Evolutionary conservation across 208 protist species (phyloP), one percentile per base, ranked within the genome.

Genomic region (Trypanosoma platydactyli): DNA sequence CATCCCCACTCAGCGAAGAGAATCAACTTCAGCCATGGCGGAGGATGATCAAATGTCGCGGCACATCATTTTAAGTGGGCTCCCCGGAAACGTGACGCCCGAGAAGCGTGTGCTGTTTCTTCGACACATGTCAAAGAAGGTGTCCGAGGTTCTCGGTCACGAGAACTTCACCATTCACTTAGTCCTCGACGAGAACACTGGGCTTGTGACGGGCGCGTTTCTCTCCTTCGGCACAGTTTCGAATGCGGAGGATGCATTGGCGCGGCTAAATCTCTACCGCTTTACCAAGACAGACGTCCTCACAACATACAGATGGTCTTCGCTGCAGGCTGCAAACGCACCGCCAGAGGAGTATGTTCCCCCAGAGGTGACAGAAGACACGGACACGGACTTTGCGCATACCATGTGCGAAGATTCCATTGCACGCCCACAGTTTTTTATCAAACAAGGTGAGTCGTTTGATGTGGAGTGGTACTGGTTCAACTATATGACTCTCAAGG

Each of bases 381-480:
- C 74, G 18, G 75, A 82, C 25, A 74, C 79, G 38, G 86, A 91
- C 65, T 77, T 96, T 53, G 73, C 72, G 24, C 82, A 96, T 80
- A 92, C 83, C 62, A 92, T 96, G 84, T 80, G 76, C 12, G 83
- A 91, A 56, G 91, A 96, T 62, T 41, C 65, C 25, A 77, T 91
- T 68, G 88, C 77, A 15, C 86, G 86, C 27, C 88, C 91, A 45
- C 87, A 94, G 84, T 96, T 89, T 63, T 58, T 96, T 58, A 77
- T 88, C 60, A 96, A 96, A 70, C 80, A 80, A 9, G 88, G 86
- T 49, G 46, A 83, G 13, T 53, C 64, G 24, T 80, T 84, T 57
- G 86, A 93, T 76, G 80, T 80, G 61, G 81, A 88, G 64, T 94
- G 87, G 91, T 91, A 91, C 72, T 92, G 83, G 88, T 94, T 86